Evolutionary conservation across 139 green algal genomes (phyloP), one percentile per base, ranked within the genome.

Genomic region (Picochlorum sp.): DNA sequence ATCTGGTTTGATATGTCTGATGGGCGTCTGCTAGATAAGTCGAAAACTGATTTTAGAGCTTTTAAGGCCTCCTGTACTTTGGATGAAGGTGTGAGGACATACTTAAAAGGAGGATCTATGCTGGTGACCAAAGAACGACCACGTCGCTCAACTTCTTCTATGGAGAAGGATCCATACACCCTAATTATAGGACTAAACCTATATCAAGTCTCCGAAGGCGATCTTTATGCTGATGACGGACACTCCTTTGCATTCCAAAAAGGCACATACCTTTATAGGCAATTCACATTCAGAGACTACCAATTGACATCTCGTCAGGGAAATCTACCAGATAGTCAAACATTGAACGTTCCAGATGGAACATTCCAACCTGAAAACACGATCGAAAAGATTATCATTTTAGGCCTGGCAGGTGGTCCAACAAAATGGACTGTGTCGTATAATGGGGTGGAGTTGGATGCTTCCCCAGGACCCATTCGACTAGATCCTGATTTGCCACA

Each of bases 191-290:
- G 85, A 0, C 76, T 96, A 49, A 81, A 97, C 52, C 57, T 50
- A 14, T 56, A 61, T 6, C 69, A 73, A n/a, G 31, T 57, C 4
- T 89, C 91, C n/a, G 8, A 26, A 3, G 90, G 90, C 3, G 73
- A 85, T 33, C 69, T 98, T 26, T 99, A 97, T 62, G 25, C 96
- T n/a, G 93, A 99, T 61, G 93, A 99, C 62, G 93, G 93, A 28
- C 62, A 65, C 31, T 88, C 72, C 54, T 97, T 85, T 69, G 87
- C 87, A 7, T 98, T 89, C 67, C 40, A 74, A 53, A 36, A 67
- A 29, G 82, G 82, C 7, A 33, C 61, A 24, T 87, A 37, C 16
- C 13, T 50, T 33, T 56, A 44, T 52, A 50, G 54, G 44, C 13
- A 59, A 29, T 18, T 59, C 55, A 14, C 53, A 45, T 39, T 52